Evolutionary conservation across 2,329 filamentous ascomycete genomes (phyloP).

Genomic region (Colletotrichum sp.): DNA sequence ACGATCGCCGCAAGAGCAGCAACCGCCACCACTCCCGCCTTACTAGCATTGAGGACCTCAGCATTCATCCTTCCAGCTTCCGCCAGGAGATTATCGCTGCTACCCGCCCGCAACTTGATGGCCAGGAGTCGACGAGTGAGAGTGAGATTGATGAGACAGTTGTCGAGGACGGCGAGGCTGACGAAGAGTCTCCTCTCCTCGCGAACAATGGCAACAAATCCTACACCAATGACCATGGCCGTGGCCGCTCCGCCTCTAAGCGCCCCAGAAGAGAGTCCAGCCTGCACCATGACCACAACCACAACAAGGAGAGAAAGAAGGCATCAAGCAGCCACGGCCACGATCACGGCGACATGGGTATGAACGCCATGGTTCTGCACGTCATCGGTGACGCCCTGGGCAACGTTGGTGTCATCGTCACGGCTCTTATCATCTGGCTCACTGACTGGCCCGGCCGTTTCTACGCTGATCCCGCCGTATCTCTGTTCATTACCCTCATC

Average conservation of each 20-base stretch:
- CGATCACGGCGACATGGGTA: conserved; percentile 89
- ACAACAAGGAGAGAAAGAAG: conserved; percentile 73
- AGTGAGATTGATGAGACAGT: conserved; percentile 55
- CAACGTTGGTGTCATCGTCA: conserved; percentile 84
- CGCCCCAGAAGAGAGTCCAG: conserved; percentile 53
- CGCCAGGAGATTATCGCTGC: conserved; percentile 91
- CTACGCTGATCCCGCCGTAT: conserved; percentile 92
- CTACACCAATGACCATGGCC: conserved; percentile 19
- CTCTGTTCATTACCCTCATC: conserved; percentile 88
- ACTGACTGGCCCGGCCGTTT: conserved; percentile 80
- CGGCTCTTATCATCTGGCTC: conserved; percentile 89
- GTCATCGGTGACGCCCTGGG: conserved; percentile 84
- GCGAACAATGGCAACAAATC: conserved; percentile 34
- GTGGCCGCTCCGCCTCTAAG: conserved; percentile 23
- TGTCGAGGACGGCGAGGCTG: conserved; percentile 46
- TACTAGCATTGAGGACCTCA: conserved; percentile 73
- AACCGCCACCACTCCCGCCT: conserved; percentile 62
- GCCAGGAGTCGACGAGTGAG: conserved; percentile 59
- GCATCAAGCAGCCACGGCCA: conserved; percentile 72
- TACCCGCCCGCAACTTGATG: conserved; percentile 55
- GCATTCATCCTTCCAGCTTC: conserved; percentile 88
- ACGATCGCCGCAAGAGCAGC: conserved; percentile 50
- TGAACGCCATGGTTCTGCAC: conserved; percentile 83
- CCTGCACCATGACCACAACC: conserved; percentile 76
- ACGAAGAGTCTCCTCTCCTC: conserved; percentile 54